A percentile compares a stretch with the other conserved stretches of the same genome.
These are phyloP conservation scores for Syzygium aqueum DNA, from an alignment of 345 rosid genomes.

Conservation along the genomic window DNA sequence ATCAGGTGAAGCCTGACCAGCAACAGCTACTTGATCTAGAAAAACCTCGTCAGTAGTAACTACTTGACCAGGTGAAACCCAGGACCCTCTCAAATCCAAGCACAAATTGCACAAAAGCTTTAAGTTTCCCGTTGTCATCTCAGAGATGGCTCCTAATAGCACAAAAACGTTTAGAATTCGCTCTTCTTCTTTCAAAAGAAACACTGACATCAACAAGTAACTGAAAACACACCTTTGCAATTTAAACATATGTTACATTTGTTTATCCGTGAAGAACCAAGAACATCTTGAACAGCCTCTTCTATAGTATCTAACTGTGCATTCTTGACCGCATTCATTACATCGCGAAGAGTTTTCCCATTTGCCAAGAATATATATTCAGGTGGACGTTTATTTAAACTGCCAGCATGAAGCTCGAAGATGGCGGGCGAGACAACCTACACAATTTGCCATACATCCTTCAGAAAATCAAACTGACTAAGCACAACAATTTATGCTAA, in stretches of 20 bases:
- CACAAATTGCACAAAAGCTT: conserved; percentile 48
- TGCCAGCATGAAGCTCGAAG: conserved; percentile 80
- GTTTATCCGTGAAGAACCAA: conserved; percentile 38
- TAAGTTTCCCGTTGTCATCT: conserved; percentile 18
- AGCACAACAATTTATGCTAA: background rate
- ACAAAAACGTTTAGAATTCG: conserved; percentile 1
- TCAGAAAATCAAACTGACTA: background rate
- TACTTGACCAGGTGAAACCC: conserved; percentile 12
- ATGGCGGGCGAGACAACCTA: conserved; percentile 54
- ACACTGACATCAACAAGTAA: conserved; percentile 4
- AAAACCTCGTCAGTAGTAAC: conserved; percentile 1
- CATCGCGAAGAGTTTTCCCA: conserved; percentile 72
- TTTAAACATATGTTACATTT: conserved; percentile 56
- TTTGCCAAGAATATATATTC: conserved; percentile 69
- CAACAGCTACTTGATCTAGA: background rate
- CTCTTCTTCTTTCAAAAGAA: background rate
- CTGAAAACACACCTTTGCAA: conserved; percentile 66
- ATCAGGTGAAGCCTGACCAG: background rate
- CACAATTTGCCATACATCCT: background rate
- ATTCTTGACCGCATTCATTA: conserved; percentile 66
- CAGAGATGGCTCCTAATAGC: conserved; percentile 25
- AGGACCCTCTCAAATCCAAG: conserved; percentile 27
- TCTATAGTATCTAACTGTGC: conserved; percentile 52
- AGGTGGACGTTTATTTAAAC: conserved; percentile 78
- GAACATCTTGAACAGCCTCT: conserved; percentile 35